Conservation (phyloP, 805 yeast species). For the Dipodascopsis uninucleata region DNA sequence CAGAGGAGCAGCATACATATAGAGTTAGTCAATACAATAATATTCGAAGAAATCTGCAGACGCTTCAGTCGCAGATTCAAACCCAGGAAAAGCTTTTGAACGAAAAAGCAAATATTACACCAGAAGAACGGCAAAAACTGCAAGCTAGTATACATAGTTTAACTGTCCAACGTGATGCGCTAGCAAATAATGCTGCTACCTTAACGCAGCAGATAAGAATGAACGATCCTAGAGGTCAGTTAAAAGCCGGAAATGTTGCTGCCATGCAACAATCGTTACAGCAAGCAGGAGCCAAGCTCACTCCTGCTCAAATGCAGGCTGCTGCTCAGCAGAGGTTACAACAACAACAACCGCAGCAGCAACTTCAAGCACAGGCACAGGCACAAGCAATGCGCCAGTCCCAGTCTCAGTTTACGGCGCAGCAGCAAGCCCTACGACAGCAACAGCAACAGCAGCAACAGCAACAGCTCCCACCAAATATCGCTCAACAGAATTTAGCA, state of each 20-base stretch:
- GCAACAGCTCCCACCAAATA: conserved; percentile 5
- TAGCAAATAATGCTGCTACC: conserved; percentile 10
- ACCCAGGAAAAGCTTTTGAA: conserved; percentile 16
- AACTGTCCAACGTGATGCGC: conserved; percentile 17
- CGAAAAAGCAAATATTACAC: conserved; percentile 13
- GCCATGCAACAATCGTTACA: conserved; percentile 9
- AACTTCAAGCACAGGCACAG: conserved; percentile 16
- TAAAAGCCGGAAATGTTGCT: conserved; percentile 3
- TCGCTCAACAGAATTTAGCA: conserved; percentile 12
- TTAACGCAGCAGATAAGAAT: conserved; percentile 19
- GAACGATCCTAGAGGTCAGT: conserved; percentile 8
- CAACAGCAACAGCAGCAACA: conserved; percentile 22
- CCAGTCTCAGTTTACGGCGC: conserved; percentile 13
- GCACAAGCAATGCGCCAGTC: conserved; percentile 11
- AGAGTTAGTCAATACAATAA: conserved; percentile 17
- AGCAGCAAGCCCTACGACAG: conserved; percentile 19
- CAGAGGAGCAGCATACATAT: conserved; percentile 22
- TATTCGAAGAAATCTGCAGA: conserved; percentile 9
- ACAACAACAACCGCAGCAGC: conserved; percentile 12
- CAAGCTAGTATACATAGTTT: conserved; percentile 13
- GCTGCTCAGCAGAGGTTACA: conserved; percentile 12
- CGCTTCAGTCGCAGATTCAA: conserved; percentile 17
- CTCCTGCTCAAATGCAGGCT: conserved; percentile 4
- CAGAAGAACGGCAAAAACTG: conserved; percentile 23
- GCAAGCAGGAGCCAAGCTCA: conserved; percentile 6